Conservation (phyloP, 306 rosid genomes). For the Inga oerstediana region DNA sequence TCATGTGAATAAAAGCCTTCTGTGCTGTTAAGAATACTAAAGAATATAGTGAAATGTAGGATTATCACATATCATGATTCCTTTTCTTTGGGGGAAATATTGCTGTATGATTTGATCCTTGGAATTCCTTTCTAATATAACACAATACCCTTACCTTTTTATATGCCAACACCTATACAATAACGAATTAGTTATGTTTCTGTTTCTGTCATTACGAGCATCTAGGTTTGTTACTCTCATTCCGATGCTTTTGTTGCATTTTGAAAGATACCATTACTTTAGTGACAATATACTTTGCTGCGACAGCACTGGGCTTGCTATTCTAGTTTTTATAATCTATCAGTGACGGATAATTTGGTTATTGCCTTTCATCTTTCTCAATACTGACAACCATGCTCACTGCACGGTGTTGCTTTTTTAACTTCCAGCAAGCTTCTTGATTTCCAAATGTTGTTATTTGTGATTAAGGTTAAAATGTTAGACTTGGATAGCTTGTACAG, state of each 20-base stretch:
- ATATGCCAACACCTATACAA: constrained; percentile 4
- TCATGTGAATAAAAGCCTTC: neutral
- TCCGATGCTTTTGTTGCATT: neutral
- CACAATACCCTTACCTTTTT: neutral
- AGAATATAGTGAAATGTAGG: constrained; percentile 12
- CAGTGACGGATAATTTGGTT: neutral
- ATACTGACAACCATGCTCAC: neutral
- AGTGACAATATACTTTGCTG: neutral
- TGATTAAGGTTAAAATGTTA: neutral
- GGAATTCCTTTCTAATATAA: constrained; percentile 16
- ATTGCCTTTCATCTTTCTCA: neutral
- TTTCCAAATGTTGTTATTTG: neutral
- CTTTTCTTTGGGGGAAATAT: neutral
- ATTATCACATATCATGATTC: constrained; percentile 13
- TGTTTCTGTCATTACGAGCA: constrained; percentile 12
- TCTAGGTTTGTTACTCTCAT: neutral
- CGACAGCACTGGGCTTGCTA: neutral
- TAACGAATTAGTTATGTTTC: neutral
- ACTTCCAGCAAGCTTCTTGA: neutral
- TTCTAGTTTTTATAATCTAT: neutral
- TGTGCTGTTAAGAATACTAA: neutral
- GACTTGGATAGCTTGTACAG: neutral
- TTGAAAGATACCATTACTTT: neutral
- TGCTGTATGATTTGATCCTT: constrained; percentile 7
- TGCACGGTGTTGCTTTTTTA: neutral